Base-by-base conservation (phyloP, 352 stramenopile species). In the Pythium myriotylum region DNA sequence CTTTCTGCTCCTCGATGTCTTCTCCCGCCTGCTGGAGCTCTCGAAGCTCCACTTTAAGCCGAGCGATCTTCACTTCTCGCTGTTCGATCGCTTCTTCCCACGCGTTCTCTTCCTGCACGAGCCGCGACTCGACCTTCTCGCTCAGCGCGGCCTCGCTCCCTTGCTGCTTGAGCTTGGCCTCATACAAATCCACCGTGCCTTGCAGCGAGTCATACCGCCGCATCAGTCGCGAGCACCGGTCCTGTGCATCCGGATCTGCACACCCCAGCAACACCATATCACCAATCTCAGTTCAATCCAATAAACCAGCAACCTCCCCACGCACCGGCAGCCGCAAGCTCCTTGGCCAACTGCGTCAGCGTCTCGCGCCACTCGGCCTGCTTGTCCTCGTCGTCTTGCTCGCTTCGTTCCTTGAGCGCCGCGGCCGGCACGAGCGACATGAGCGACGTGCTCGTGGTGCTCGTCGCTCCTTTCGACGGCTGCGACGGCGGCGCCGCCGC, bases 1-100 rank as follows among this genome's bases (percentile, higher is more conserved):
- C 49, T 23, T 72, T 54, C 8, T 65, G 64, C 13, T 39, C 57
- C 8, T 62, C 55, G 4, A 75, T 67, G 0, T 74, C 59, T 0
- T 64, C 32, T 19, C 19, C 65, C 33, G 5, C 33, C 10, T 43
- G 45, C 52, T 62, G 78, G 10, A 88, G 51, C 48, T 68, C 61
- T 14, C 77, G 72, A 10, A 88, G 59, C 60, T 90, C 74, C n/a
- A 76, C 73, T 42, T 90, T 73, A 9, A 79, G 59, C 55, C 81
- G 66, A 1, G 74, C 78, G 20, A 88, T 62, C 8, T 46, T 63
- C 48, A 81, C 58, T 50, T 88, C 75, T 29, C 73, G 69, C 39
- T 65, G 49, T 48, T 84, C 74, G 68, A 90, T 86, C 45, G 84
- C 72, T 59, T 72, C 65, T 49, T 88, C 78, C 81, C 81, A 90